A percentile compares a stretch with the other conserved stretches of the same genome.
These are phyloP conservation scores for Calonectria hawksworthii DNA, from an alignment of 2,329 filamentous ascomycete species.

Conservation along the genomic window DNA sequence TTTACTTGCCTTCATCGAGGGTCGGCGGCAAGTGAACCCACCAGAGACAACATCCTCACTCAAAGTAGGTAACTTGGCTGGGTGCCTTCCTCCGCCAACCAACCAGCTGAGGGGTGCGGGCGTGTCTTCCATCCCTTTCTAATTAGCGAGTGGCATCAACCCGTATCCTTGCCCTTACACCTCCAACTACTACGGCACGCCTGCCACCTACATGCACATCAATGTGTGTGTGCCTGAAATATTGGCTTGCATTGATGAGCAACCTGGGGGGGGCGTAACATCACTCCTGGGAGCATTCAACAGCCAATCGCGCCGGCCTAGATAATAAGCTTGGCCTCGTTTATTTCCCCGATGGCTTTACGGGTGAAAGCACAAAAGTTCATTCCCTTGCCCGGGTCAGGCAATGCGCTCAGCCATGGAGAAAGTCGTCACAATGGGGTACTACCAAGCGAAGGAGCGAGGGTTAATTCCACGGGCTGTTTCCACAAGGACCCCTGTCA, in stretches of 20 bases:
- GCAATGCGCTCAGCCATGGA: conserved; percentile 3
- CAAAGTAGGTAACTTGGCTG: neutral
- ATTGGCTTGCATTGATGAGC: neutral
- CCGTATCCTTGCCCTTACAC: conserved; percentile 7
- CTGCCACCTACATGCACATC: neutral
- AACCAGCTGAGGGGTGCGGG: neutral
- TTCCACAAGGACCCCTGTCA: conserved; percentile 7
- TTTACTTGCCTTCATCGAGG: neutral
- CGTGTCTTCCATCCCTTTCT: neutral
- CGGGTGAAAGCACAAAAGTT: neutral
- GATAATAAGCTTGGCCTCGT: neutral
- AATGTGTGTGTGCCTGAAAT: conserved; percentile 10
- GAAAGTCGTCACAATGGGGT: neutral
- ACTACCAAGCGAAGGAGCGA: conserved; percentile 2
- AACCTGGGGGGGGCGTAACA: neutral
- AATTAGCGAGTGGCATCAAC: neutral
- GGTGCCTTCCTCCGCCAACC: neutral
- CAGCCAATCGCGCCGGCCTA: neutral
- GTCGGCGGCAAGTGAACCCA: conserved; percentile 2
- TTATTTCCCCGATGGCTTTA: neutral
- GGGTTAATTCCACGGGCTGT: conserved; percentile 12
- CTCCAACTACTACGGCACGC: neutral
- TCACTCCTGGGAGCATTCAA: neutral
- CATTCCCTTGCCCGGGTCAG: neutral
- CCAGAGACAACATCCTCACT: neutral